Evolutionary conservation across 2,329 filamentous ascomycete species (phyloP), one percentile per base, ranked within the genome.

Genomic region (Fonsecaea erecta): DNA sequence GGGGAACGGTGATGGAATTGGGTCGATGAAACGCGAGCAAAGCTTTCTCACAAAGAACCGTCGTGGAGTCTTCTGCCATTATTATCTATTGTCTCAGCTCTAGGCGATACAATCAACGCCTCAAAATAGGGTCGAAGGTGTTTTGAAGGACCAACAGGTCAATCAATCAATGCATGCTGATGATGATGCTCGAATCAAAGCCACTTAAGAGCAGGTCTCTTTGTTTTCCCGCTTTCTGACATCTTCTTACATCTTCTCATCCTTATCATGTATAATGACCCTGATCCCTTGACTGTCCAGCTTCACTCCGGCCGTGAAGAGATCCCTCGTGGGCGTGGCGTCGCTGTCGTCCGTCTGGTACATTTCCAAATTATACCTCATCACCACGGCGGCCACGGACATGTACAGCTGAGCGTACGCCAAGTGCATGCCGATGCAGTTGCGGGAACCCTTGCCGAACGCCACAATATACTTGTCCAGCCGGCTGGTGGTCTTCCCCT

Each of bases 391-490:
- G 4, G 70, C 72, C 5, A 76, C 52, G 26, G 65, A 68, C 32
- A 75, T 62, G 65, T 74, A 72, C 12, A 75, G 51, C 46, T 75
- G 71, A 16, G 72, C 71, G 18, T 70, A 73, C 32, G 73, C 72
- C 9, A 74, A 63, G 61, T 65, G 66, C 72, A 78, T 77, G 1
- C 76, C 77, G 34, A 77, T 67, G 61, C 76, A 78, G 55, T 74
- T 72, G 34, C 76, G 66, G 1, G 72, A 72, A 1, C 77, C 77
- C 30, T 75, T 75, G 18, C 76, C 74, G 63, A 79, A 80, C 0
- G 77, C 69, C 12, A 79, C 74, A 46, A 79, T 73, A 52, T 76
- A 75, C 55, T 71, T 74, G 21, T 79, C 67, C 46, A 69, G 43
- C 1, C 58, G 52, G 14, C 59, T 63, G 2, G 66, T 68, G 24